phyloP scores from a whole-genome alignment of 1,284 basidiomycete species.

The Naganishia albida region DNA sequence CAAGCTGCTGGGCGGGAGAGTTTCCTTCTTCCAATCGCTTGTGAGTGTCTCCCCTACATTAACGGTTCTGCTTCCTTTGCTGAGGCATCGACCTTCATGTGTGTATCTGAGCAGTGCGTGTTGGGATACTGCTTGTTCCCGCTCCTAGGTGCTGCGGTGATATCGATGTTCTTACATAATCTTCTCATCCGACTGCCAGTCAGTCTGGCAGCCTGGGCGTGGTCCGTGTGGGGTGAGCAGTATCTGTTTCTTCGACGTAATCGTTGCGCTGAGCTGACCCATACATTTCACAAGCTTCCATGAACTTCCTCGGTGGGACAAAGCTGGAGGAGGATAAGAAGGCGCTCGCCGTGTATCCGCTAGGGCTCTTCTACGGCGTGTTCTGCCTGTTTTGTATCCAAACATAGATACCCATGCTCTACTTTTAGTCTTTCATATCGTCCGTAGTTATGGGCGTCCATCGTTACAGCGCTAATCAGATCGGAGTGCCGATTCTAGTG shows the following conservation, averaged over 20 bases:
- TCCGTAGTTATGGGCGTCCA: neutral
- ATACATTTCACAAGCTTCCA: conserved; percentile 64
- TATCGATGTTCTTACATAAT: conserved; percentile 78
- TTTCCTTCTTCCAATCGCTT: conserved; percentile 95
- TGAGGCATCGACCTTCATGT: too few relatives aligned
- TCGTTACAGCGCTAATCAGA: neutral
- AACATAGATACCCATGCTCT: conserved; percentile 1
- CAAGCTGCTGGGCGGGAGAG: conserved; percentile 91
- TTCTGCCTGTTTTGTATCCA: conserved; percentile 47
- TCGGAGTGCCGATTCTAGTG: neutral
- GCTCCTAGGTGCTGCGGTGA: conserved; percentile 79
- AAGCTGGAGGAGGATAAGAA: conserved; percentile 84
- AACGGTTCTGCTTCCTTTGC: too few relatives aligned
- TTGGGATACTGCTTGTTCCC: conserved; percentile 89
- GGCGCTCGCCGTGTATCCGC: conserved; percentile 86
- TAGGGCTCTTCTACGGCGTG: conserved; percentile 63
- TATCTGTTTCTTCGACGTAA: neutral
- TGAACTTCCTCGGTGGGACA: conserved; percentile 91
- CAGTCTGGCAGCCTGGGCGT: conserved; percentile 80
- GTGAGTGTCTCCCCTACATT: conserved; percentile 40
- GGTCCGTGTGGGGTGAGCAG: conserved; percentile 86
- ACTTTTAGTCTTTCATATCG: neutral
- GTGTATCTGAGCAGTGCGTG: conserved; percentile 61
- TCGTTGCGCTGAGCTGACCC: neutral
- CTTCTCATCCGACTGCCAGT: conserved; percentile 84